phyloP scores from a whole-genome alignment of 2,329 filamentous ascomycete genomes.

The Monilinia laxa region DNA sequence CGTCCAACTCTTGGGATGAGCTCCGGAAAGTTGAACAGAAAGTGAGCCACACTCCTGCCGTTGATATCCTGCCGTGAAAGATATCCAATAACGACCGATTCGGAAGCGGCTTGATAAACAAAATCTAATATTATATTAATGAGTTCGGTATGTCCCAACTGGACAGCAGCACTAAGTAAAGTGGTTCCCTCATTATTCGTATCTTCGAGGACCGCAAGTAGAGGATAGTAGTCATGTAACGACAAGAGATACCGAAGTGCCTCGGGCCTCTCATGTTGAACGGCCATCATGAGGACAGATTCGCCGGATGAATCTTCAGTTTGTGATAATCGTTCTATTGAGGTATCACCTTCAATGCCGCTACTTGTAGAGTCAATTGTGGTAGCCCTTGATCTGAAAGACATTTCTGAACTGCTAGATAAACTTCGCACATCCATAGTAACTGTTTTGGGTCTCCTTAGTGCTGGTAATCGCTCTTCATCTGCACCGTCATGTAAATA shows the following conservation, averaged over 20 bases:
- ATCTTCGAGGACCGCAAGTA: constrained; percentile 72
- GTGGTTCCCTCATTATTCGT: constrained; percentile 88
- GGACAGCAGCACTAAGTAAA: constrained; percentile 84
- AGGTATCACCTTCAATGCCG: constrained; percentile 80
- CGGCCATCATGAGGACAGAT: constrained; percentile 84
- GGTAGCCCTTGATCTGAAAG: constrained; percentile 74
- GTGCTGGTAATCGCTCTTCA: constrained; percentile 40
- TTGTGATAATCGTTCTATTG: constrained; percentile 73
- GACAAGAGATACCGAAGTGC: constrained; percentile 78
- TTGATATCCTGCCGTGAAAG: constrained; percentile 75
- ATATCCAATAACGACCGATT: constrained; percentile 63
- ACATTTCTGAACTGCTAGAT: constrained; percentile 82
- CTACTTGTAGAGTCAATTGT: constrained; percentile 74
- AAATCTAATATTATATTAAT: constrained; percentile 75
- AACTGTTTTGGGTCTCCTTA: constrained; percentile 56
- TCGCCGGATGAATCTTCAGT: constrained; percentile 72
- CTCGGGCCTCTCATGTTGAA: constrained; percentile 69
- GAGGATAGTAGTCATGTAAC: constrained; percentile 72
- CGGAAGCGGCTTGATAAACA: constrained; percentile 57
- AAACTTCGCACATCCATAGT: constrained; percentile 88
- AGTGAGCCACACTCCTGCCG: constrained; percentile 90
- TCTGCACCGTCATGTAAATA: constrained; percentile 49
- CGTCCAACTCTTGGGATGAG: constrained; percentile 75
- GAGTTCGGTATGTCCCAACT: constrained; percentile 72
- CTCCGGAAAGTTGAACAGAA: constrained; percentile 85